Conservation (phyloP, 1,284 basidiomycete genomes). For the Entoloma clypeatum region DNA sequence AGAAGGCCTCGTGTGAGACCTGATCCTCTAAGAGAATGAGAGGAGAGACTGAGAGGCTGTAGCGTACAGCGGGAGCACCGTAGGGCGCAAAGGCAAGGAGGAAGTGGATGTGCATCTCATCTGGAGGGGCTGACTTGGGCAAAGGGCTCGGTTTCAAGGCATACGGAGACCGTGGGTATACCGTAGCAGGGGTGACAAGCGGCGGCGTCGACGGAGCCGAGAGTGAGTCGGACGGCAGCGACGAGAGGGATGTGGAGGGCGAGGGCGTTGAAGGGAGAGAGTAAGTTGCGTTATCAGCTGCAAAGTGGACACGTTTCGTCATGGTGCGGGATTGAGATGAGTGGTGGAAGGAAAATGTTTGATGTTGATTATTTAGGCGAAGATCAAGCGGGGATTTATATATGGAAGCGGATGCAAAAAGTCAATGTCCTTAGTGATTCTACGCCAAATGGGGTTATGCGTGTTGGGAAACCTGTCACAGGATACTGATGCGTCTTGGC, state of each 20-base stretch:
- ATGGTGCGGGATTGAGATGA: conserved; percentile 19
- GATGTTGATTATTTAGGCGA: too few relatives aligned
- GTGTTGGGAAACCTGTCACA: too few relatives aligned
- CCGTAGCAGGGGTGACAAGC: conserved; percentile 14
- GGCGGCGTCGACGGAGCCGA: conserved; percentile 30
- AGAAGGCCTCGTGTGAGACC: conserved; percentile 22
- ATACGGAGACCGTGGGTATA: conserved; percentile 34
- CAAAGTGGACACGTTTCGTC: conserved; percentile 45
- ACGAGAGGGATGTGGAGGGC: conserved; percentile 36
- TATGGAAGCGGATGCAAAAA: too few relatives aligned
- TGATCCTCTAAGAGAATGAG: conserved; percentile 24
- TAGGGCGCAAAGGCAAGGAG: conserved; percentile 40
- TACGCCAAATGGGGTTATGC: too few relatives aligned
- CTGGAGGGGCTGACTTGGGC: conserved; percentile 12
- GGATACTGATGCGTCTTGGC: too few relatives aligned
- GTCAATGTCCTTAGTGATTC: too few relatives aligned
- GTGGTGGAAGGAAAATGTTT: conserved; percentile 14
- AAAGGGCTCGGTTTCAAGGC: conserved; percentile 26
- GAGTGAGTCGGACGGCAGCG: conserved; percentile 38
- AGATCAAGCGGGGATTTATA: too few relatives aligned
- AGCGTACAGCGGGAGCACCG: conserved; percentile 31
- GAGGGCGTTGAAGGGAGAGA: conserved; percentile 37
- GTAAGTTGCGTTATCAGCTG: conserved; percentile 41
- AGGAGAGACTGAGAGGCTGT: conserved; percentile 31
- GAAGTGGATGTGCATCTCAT: conserved; percentile 35